Evolutionary conservation across 306 rosid genomes (phyloP).

Genomic region (Spatholobus suberectus): DNA sequence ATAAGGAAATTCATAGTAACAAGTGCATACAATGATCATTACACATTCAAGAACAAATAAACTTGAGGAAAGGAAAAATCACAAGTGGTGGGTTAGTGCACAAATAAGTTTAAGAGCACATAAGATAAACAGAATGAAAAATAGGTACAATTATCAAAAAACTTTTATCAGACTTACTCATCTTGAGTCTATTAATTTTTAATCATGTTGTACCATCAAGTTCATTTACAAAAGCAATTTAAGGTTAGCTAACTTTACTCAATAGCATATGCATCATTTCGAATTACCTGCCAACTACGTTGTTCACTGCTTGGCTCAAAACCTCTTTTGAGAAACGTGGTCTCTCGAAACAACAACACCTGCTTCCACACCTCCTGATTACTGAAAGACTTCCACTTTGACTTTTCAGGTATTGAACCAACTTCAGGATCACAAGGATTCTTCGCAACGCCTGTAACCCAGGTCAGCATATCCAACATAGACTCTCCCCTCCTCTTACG

Average conservation of each 20-base stretch:
- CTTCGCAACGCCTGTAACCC: slow-evolving; percentile 63
- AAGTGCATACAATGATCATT: not conserved
- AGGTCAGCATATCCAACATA: slow-evolving; percentile 50
- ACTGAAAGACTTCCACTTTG: slow-evolving; percentile 64
- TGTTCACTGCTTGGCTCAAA: slow-evolving; percentile 50
- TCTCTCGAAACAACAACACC: slow-evolving; percentile 70
- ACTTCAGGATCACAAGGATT: slow-evolving; percentile 68
- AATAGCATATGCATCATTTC: slow-evolving; percentile 15
- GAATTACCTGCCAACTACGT: slow-evolving; percentile 65
- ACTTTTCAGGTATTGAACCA: slow-evolving; percentile 62
- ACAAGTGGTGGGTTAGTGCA: not conserved
- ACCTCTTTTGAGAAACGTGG: slow-evolving; percentile 48
- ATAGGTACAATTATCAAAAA: not conserved
- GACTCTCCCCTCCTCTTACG: slow-evolving; percentile 56
- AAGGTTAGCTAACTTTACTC: not conserved
- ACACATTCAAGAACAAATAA: slow-evolving; percentile 2
- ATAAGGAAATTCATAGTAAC: slow-evolving; percentile 9
- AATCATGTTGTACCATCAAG: slow-evolving; percentile 6
- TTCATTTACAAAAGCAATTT: slow-evolving; percentile 2
- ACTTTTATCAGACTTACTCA: not conserved
- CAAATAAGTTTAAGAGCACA: slow-evolving; percentile 16
- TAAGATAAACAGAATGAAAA: slow-evolving; percentile 21
- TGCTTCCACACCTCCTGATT: slow-evolving; percentile 66
- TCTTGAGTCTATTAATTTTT: not conserved
- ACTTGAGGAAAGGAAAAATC: slow-evolving; percentile 22